Evolutionary conservation across 345 rosid genomes (phyloP).

Genomic region (Murraya koenigii): DNA sequence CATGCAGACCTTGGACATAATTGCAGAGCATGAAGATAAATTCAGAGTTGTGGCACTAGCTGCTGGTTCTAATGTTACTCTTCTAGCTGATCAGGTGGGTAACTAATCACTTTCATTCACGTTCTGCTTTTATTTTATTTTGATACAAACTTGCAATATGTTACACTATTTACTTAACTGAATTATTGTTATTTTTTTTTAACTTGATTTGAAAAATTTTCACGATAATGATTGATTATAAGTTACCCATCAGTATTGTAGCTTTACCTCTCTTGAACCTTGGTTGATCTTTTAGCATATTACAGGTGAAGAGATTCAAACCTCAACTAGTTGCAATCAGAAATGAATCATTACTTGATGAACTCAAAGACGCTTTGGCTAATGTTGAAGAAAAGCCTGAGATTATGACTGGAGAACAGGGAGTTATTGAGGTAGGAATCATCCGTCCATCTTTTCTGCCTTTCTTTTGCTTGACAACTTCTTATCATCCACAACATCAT

Average conservation of each 20-base stretch:
- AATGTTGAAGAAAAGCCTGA: constrained; percentile 76
- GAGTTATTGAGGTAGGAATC: constrained; percentile 67
- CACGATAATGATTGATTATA: not conserved
- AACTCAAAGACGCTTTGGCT: constrained; percentile 83
- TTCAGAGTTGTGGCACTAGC: constrained; percentile 90
- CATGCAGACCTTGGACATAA: constrained; percentile 82
- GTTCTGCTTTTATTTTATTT: not conserved
- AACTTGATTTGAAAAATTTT: constrained; percentile 8
- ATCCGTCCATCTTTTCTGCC: constrained; percentile 14
- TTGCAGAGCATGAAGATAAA: constrained; percentile 85
- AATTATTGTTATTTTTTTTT: not conserved
- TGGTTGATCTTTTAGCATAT: constrained; percentile 12
- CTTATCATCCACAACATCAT: not conserved
- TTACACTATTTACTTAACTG: not conserved
- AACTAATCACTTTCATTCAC: not conserved
- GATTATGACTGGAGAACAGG: constrained; percentile 91
- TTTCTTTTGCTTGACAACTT: not conserved
- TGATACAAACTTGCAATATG: constrained; percentile 7
- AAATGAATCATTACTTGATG: constrained; percentile 64
- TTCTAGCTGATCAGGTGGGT: constrained; percentile 86
- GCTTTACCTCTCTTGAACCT: constrained; percentile 2
- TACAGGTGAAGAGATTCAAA: constrained; percentile 77
- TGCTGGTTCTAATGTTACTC: constrained; percentile 93
- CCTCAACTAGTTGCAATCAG: constrained; percentile 85
- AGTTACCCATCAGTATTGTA: not conserved